Base-by-base conservation (phyloP, 495 filamentous ascomycete species). In the Gamarada debralockiae region DNA sequence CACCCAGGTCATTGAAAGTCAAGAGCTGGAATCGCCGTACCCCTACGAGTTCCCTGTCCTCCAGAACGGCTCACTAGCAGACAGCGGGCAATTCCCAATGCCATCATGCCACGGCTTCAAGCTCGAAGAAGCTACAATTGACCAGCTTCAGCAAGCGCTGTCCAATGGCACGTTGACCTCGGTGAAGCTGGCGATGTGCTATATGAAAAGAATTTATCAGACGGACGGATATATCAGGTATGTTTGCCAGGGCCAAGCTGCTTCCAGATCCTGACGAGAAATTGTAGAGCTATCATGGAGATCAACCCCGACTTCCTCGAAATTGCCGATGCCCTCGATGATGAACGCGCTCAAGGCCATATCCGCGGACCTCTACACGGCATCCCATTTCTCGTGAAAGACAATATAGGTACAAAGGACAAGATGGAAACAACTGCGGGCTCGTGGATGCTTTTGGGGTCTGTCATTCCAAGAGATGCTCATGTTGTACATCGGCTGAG, bases 381-480 rank as follows among this genome's bases (percentile, higher is more conserved):
- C 13, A 74, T 89, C 29, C 84, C 85, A 0, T 77, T 87, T 38
- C 58, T 87, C 12, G 75, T 87, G 63, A 87, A 89, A 66, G 77
- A 84, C 60, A 90, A 86, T 68, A 87, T 89, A 50, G 85, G 79
- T 18, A 84, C 80, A 2, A 75, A 75, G 42, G 86, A 89, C 55
- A 73, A 76, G 38, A 82, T 89, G 83, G 79, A 85, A 60, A 87
- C 84, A 20, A 86, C 81, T 3, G 77, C 60, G 0, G 60, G 60
- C 14, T 51, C 38, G 3, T 57, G 71, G 71, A 81, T 80, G 40
- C 73, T 89, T 0, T 63, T 86, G 0, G 85, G 83, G 5, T 80
- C 73, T 44, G 67, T 84, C 9, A 79, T 86, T 0, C 86, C 85
- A 0, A 73, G 82, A 25, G 84, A 89, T 67, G 77, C 85, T 9